Percentiles rank a stretch among this genome's conserved stretches.
Evolutionary conservation across 2,329 filamentous ascomycete species (phyloP).

Genomic region (Sporothrix brunneoviolacea): DNA sequence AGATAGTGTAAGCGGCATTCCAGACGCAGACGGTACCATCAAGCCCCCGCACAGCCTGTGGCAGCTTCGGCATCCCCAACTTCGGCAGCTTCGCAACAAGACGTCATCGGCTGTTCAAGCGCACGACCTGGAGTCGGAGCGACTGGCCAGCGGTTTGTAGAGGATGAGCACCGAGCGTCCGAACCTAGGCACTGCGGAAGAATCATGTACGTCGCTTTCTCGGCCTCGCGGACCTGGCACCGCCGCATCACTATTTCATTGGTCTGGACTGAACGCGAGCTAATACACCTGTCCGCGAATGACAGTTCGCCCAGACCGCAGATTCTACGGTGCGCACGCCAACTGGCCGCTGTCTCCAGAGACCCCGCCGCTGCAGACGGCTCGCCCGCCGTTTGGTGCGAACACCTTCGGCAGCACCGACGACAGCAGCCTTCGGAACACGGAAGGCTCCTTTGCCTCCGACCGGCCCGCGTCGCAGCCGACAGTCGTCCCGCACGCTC

Average conservation of each 20-base stretch:
- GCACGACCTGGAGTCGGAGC: too few relatives aligned
- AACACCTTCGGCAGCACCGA: slow-evolving; percentile 10
- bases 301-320: not conserved
- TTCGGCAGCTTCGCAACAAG: too few relatives aligned
- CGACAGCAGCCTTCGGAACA: not conserved
- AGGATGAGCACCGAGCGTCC: not conserved
- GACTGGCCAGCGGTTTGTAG: not conserved
- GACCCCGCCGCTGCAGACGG: slow-evolving; percentile 15
- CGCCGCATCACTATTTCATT: too few relatives aligned
- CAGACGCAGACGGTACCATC: too few relatives aligned
- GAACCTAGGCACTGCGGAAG: not conserved
- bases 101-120: too few relatives aligned
- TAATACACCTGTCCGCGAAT: not conserved
- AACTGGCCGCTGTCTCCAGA: slow-evolving; percentile 7
- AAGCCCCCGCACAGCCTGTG: too few relatives aligned
- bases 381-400: slow-evolving; percentile 16
- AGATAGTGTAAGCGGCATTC: too few relatives aligned
- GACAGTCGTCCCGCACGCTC: slow-evolving; percentile 29
- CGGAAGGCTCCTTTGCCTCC: slow-evolving; percentile 19
- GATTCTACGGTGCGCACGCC: not conserved
- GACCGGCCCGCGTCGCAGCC: slow-evolving; percentile 25
- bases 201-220: not conserved
- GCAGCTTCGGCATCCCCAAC: too few relatives aligned
- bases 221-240: too few relatives aligned
- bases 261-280: too few relatives aligned